Evolutionary conservation across 2,329 filamentous ascomycete genomes (phyloP), one percentile per base, ranked within the genome.

Genomic region (Aspergillus tanneri): DNA sequence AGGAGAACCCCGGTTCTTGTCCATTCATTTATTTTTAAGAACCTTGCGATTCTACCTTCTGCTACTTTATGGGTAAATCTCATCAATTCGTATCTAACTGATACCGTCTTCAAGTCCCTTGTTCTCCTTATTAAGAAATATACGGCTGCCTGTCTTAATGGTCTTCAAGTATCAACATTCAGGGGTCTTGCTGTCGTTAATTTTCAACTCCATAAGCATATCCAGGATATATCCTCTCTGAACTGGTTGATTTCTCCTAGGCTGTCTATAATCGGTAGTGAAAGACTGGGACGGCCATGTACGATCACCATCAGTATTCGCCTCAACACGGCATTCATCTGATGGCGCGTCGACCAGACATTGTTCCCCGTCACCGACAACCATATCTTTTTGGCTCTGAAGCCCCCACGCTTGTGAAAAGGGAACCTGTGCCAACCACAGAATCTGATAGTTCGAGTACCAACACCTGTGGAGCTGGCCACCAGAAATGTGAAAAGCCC

Each of bases 401-500:
- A 16, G 43, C 52, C 18, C 60, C 67, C 5, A 56, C 63, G 2
- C 47, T 70, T n/a, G 54, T 67, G 24, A 62, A 52, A 48, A 58
- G 61, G 62, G 56, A 52, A 21, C 54, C 63, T 18, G 41, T 53
- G 21, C 50, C 59, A 16, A 53, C 47, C 23, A 46, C 51, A 4
- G 47, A 52, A 10, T 47, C 61, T 27, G 47, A 44, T 30, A 36
- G 52, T 35, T 40, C 41, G 2, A 34, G 27, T 22, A 30, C 43
- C 11, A 49, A 52, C 25, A 49, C 59, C 5, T 61, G 61, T 46
- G 49, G 47, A 5, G 46, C 60, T 19, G 54, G 60, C 34, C 62
- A 65, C 30, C n/a, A n/a, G n/a, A 60, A 49, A n/a, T 86, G 84
- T 62, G 80, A 86, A 58, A 87, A 84, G 63, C 77, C 83, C 0